Evolutionary conservation across 148 eudicot genomes (phyloP).

Genomic region (Camellia sinensis): DNA sequence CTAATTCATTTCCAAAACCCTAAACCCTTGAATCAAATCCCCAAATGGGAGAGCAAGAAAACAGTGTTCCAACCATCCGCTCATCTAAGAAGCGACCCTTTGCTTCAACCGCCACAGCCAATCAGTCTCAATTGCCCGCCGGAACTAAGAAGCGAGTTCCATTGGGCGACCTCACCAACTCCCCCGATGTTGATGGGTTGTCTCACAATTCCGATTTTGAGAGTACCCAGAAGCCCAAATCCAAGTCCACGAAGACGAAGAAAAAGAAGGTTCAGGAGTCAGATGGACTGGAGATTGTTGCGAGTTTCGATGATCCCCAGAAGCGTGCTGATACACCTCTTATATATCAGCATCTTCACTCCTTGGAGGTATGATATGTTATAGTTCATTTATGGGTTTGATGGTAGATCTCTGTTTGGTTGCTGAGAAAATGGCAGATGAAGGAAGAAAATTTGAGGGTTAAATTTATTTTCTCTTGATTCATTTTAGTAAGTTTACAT

Average conservation of each 20-base stretch:
- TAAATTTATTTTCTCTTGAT: neutral
- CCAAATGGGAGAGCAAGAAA: conserved; percentile 18
- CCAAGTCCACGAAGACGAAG: neutral
- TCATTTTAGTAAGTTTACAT: neutral
- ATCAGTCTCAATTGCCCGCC: conserved; percentile 13
- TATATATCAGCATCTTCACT: conserved; percentile 39
- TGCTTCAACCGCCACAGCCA: conserved; percentile 1
- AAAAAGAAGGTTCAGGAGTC: conserved; percentile 8
- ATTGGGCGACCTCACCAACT: conserved; percentile 42
- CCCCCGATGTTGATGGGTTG: conserved; percentile 2
- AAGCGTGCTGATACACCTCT: conserved; percentile 24
- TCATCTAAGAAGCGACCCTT: conserved; percentile 32
- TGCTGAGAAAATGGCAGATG: neutral
- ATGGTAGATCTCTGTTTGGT: neutral
- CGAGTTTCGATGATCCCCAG: conserved; percentile 1
- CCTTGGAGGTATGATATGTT: conserved; percentile 37
- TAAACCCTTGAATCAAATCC: neutral
- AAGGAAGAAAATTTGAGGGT: neutral
- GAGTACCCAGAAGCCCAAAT: conserved; percentile 14
- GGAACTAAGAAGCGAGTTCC: conserved; percentile 32
- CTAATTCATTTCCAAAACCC: conserved; percentile 10
- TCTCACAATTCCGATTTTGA: conserved; percentile 10
- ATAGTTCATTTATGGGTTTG: neutral
- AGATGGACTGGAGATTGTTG: conserved; percentile 6
- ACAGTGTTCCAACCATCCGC: conserved; percentile 2